Percentiles rank a stretch among this genome's conserved stretches.
Conservation (phyloP, 257 asterid species). For the Solanum lycopersicoides region DNA sequence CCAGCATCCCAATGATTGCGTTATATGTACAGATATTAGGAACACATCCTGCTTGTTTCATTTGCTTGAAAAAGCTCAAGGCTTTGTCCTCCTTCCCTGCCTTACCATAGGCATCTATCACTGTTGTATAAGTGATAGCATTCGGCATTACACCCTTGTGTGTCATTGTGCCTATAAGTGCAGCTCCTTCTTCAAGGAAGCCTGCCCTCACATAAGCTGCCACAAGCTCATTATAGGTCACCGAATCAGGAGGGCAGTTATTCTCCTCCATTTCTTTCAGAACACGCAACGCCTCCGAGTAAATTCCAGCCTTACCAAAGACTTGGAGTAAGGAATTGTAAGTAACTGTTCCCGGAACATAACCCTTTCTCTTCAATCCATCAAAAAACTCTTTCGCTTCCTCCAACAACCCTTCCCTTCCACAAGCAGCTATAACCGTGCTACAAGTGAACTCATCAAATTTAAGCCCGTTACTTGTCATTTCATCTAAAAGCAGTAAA, state of each 20-base stretch:
- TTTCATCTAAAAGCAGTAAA: constrained; percentile 63
- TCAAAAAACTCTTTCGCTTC: constrained; percentile 77
- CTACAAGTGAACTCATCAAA: constrained; percentile 96
- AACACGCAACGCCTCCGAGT: constrained; percentile 69
- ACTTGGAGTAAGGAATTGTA: constrained; percentile 86
- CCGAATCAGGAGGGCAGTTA: constrained; percentile 71
- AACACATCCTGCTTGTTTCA: constrained; percentile 88
- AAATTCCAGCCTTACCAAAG: constrained; percentile 77
- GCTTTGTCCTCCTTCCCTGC: constrained; percentile 73
- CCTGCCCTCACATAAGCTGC: constrained; percentile 90
- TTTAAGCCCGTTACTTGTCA: constrained; percentile 53
- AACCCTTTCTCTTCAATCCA: constrained; percentile 63
- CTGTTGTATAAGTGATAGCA: constrained; percentile 83
- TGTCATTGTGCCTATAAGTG: constrained; percentile 63
- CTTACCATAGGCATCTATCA: constrained; percentile 94
- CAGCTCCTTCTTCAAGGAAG: constrained; percentile 80
- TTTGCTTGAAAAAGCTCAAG: constrained; percentile 45
- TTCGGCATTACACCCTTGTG: constrained; percentile 72
- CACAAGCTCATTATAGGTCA: constrained; percentile 92
- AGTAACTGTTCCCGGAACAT: constrained; percentile 67
- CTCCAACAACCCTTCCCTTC: constrained; percentile 76
- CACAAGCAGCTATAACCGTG: constrained; percentile 90
- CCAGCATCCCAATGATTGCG: constrained; percentile 84
- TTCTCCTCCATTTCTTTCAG: constrained; percentile 86
- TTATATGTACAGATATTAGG: constrained; percentile 92